These are phyloP conservation scores for Chaetoceros tenuissimus DNA, from an alignment of 108 stramenopile species.

Conservation along the genomic window DNA sequence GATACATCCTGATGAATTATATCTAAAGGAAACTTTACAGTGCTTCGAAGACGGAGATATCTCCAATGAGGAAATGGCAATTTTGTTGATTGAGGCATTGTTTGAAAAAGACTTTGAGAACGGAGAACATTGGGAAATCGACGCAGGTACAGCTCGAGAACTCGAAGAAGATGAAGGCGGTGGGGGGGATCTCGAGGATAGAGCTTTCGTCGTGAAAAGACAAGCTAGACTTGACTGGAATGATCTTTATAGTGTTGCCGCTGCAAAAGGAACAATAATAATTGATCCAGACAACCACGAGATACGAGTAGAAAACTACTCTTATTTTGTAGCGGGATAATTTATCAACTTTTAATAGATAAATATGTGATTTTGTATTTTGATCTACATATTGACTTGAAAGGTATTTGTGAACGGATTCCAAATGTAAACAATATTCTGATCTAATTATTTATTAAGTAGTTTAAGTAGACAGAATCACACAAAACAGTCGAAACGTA, in stretches of 20 bases:
- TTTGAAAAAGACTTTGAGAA: background rate
- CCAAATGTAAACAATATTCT: too few relatives aligned
- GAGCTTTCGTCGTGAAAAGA: background rate
- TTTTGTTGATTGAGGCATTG: background rate
- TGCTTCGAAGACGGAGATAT: background rate
- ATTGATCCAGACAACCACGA: background rate
- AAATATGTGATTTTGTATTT: too few relatives aligned
- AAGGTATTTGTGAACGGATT: too few relatives aligned
- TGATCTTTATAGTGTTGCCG: background rate
- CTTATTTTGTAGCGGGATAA: background rate
- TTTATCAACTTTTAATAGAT: too few relatives aligned
- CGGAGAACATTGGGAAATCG: background rate
- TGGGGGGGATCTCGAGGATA: background rate
- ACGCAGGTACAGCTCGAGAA: background rate
- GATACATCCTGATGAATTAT: background rate
- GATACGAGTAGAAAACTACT: background rate
- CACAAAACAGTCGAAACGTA: too few relatives aligned
- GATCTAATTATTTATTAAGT: too few relatives aligned
- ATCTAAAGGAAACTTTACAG: background rate
- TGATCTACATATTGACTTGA: too few relatives aligned
- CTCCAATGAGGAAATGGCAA: background rate
- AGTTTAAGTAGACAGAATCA: too few relatives aligned
- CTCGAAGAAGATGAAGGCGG: background rate
- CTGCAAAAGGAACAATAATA: background rate
- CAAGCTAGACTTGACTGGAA: background rate